These are phyloP conservation scores for Pyricularia pennisetigena DNA, from an alignment of 2,329 filamentous ascomycete species.

Conservation along the genomic window DNA sequence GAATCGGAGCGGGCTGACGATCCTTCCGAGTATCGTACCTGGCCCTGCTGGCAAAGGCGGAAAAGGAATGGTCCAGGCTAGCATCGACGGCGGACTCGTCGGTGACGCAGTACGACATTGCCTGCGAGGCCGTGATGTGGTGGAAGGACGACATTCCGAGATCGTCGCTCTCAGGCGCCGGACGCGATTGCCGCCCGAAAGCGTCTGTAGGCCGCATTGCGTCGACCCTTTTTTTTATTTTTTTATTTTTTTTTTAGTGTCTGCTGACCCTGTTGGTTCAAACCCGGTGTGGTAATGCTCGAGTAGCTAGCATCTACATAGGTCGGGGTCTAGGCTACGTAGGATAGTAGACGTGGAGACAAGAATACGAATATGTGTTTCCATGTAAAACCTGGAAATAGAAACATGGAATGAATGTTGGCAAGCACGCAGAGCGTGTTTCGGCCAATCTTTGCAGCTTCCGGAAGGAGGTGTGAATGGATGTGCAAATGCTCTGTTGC, in stretches of 20 bases:
- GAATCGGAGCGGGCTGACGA: constrained; percentile 8
- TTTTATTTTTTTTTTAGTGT: background rate
- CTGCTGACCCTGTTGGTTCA: background rate
- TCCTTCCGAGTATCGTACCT: constrained; percentile 4
- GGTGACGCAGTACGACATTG: constrained; percentile 40
- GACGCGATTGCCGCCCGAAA: constrained; percentile 25
- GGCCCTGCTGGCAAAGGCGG: constrained; percentile 1
- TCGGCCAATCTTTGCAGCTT: background rate
- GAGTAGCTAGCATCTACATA: background rate
- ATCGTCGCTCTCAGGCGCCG: constrained; percentile 25
- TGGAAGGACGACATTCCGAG: constrained; percentile 13
- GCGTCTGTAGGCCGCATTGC: constrained; percentile 35
- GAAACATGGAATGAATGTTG: background rate
- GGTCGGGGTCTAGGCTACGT: background rate
- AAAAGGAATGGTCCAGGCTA: constrained; percentile 18
- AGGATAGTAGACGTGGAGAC: background rate
- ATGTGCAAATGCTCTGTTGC: background rate
- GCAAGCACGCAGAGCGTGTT: background rate
- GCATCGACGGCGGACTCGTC: constrained; percentile 36
- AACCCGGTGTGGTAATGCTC: background rate
- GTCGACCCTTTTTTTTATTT: background rate
- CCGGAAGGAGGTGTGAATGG: too few species aligned
- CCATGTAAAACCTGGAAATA: background rate
- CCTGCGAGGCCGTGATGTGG: constrained; percentile 21
- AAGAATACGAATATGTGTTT: background rate